phyloP scores from a whole-genome alignment of 2,329 filamentous ascomycete species.

The Colletotrichum sublineola region DNA sequence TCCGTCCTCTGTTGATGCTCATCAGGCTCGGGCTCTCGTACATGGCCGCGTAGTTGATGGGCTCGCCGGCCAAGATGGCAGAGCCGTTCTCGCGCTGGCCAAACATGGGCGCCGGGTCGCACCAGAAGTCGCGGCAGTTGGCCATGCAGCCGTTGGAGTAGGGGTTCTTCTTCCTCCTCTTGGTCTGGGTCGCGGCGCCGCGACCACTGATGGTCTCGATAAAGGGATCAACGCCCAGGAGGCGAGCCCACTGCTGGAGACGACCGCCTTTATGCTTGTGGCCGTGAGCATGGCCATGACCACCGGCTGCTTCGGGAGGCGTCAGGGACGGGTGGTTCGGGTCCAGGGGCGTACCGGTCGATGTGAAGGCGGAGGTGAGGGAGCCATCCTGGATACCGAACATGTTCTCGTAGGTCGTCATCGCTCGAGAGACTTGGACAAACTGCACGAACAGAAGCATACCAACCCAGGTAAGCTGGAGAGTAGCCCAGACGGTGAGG shows the following conservation, averaged over 20 bases:
- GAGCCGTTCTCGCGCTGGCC: slow-evolving; percentile 79
- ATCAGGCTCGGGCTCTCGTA: slow-evolving; percentile 87
- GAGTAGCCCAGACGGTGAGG: slow-evolving; percentile 80
- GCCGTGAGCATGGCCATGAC: slow-evolving; percentile 55
- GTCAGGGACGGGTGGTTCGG: slow-evolving; percentile 75
- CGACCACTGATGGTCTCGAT: slow-evolving; percentile 91
- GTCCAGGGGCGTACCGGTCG: slow-evolving; percentile 80
- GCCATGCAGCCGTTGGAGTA: slow-evolving; percentile 86
- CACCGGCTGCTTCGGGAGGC: slow-evolving; percentile 56
- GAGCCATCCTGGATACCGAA: slow-evolving; percentile 77
- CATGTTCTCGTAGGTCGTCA: slow-evolving; percentile 99
- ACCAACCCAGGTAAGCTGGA: slow-evolving; percentile 95
- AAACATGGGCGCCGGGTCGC: slow-evolving; percentile 87
- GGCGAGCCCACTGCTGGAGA: slow-evolving; percentile 82
- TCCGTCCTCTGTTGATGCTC: slow-evolving; percentile 62
- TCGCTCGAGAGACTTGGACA: slow-evolving; percentile 89
- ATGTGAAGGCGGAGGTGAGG: slow-evolving; percentile 81
- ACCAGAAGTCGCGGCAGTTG: slow-evolving; percentile 98
- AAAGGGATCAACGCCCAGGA: slow-evolving; percentile 93
- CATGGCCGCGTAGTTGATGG: slow-evolving; percentile 88
- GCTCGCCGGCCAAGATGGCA: slow-evolving; percentile 81
- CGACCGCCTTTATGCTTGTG: slow-evolving; percentile 74
- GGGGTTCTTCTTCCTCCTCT: slow-evolving; percentile 78
- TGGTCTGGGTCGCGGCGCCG: slow-evolving; percentile 71
- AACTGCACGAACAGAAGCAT: slow-evolving; percentile 97